Base-by-base conservation (phyloP, 139 green algal species). In the Picochlorum sp. region DNA sequence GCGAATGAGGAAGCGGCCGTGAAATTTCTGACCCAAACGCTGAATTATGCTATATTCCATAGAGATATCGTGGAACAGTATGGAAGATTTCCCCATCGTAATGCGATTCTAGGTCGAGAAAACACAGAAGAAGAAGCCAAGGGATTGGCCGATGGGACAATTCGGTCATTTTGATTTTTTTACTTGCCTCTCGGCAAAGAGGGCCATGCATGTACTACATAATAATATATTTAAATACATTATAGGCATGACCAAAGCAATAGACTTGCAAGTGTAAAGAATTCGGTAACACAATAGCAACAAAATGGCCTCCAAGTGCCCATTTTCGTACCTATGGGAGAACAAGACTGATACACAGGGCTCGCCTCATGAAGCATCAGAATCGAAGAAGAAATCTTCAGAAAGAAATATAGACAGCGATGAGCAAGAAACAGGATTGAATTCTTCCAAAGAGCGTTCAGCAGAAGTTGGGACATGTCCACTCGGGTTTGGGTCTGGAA, bases 41-140 rank as follows among this genome's bases (percentile, higher is more conserved):
- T 44, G 0, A 21, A 65, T 14, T 83, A 72, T 47, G 68, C 56
- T 10, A 31, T 63, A 21, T 4, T 16, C 9, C 77, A 84, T 57
- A 60, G 66, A 14, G 55, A 57, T 28, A 62, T 63, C 13, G 56
- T 76, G 6, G 31, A 21, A 16, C 47, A 64, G 23, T 76, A 60
- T 44, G 69, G 69, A 2, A 72, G 82, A 24, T 88, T 88, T 68
- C 82, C 82, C 2, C 77, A 86, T 44, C 65, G 82, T n/a, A 88
- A 88, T 71, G 68, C 52, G 1, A 51, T 79, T 31, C 65, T 88
- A 37, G 78, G 77, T 0, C 64, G 82, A 8, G 30, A 68, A 11
- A 76, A 50, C 70, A 88, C 81, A 14, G 44, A 68, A 1, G 72
- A 81, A 62, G 82, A 88, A 70, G 52, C 56, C 20, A 30, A 24